These are phyloP conservation scores for Paracamarosporium sp. DNA, from an alignment of 2,329 filamentous ascomycete species.

Conservation along the genomic window DNA sequence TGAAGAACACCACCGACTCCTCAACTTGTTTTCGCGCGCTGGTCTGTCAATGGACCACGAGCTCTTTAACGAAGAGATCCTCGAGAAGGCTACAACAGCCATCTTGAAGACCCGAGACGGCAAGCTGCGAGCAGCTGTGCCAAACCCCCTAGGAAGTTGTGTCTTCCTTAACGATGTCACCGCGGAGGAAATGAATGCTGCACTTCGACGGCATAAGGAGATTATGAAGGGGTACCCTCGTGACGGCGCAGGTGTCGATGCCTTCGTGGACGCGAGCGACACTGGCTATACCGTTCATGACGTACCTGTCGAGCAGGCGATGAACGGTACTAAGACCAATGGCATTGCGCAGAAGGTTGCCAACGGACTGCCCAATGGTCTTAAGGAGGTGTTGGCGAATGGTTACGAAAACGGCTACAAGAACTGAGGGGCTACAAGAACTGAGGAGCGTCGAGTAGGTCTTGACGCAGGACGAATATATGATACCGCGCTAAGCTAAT, in stretches of 20 bases:
- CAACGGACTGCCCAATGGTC: conserved; percentile 21
- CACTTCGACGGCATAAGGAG: conserved; percentile 68
- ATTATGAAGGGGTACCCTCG: conserved; percentile 69
- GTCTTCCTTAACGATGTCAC: conserved; percentile 73
- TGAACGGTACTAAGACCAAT: conserved; percentile 27
- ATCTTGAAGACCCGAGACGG: conserved; percentile 77
- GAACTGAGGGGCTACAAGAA: conserved; percentile 38
- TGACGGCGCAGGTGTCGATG: conserved; percentile 70
- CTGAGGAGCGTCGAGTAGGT: conserved; percentile 13
- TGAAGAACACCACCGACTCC: conserved; percentile 66
- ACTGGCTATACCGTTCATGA: conserved; percentile 65
- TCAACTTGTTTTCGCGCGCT: conserved; percentile 73
- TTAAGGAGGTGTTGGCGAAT: conserved; percentile 36
- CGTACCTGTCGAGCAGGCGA: conserved; percentile 43
- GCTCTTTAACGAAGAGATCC: conserved; percentile 69
- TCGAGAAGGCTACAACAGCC: conserved; percentile 70
- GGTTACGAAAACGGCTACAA: conserved; percentile 40
- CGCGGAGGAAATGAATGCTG: conserved; percentile 66
- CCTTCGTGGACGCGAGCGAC: conserved; percentile 72
- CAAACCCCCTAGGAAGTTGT: conserved; percentile 70
- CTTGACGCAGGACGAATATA: background rate
- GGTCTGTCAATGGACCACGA: conserved; percentile 75
- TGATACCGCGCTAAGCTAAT: background rate
- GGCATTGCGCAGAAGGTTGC: conserved; percentile 17
- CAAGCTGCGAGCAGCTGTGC: conserved; percentile 71